Percentiles rank a stretch among this genome's conserved stretches.
Evolutionary conservation across 768 basidiomycete species (phyloP).

Genomic region (Peribolospora kevripleyi): DNA sequence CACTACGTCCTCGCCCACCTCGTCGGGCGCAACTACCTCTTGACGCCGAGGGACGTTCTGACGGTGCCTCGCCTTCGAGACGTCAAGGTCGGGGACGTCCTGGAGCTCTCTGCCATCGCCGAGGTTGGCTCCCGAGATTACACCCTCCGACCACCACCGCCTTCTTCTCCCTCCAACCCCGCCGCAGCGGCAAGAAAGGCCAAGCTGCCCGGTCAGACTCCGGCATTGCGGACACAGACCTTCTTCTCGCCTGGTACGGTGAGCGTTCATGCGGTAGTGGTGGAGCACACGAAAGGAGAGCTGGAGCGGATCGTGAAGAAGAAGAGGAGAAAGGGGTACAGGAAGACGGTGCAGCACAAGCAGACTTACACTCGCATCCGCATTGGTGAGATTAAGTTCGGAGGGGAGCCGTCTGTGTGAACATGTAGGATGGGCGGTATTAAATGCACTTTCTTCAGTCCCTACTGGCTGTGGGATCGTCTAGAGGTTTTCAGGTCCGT

Average conservation of each 20-base stretch:
- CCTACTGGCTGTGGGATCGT: no score
- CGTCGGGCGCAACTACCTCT: constrained; percentile 63
- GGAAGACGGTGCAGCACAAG: constrained; percentile 78
- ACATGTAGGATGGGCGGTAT: no score
- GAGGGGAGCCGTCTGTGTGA: not conserved
- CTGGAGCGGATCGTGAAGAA: constrained; percentile 88
- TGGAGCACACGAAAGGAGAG: constrained; percentile 86
- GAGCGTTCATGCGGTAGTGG: constrained; percentile 62
- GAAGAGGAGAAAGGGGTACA: constrained; percentile 94
- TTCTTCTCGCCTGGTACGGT: constrained; percentile 20
- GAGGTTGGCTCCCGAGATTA: constrained; percentile 91
- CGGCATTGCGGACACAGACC: no score
- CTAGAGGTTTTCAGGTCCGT: no score
- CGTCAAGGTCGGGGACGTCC: constrained; percentile 58
- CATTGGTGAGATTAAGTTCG: constrained; percentile 52
- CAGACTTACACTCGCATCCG: constrained; percentile 86
- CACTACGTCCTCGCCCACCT: constrained; percentile 79
- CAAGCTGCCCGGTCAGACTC: not conserved
- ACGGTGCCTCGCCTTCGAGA: constrained; percentile 78
- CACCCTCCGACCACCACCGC: constrained; percentile 35
- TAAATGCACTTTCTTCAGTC: no score
- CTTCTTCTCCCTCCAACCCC: no score
- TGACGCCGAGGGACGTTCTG: constrained; percentile 72
- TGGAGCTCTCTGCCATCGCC: constrained; percentile 61
- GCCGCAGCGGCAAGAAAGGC: constrained; percentile 1